These are phyloP conservation scores for Hypoxylon fragiforme DNA, from an alignment of 495 filamentous ascomycete genomes.

Conservation along the genomic window DNA sequence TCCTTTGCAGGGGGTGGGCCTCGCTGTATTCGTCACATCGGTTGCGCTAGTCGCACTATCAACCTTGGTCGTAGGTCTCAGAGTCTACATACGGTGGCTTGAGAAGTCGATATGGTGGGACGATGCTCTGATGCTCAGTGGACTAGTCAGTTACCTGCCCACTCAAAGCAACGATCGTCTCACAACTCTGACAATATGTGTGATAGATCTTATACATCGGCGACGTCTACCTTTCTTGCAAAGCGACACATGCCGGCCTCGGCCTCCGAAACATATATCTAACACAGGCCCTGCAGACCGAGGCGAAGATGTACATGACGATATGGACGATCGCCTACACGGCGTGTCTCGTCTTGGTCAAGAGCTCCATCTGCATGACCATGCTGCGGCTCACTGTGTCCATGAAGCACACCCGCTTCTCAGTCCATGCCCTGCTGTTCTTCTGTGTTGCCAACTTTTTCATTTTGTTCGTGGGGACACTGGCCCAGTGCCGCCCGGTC, in stretches of 20 bases:
- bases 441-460: conserved; percentile 8
- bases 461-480: conserved; percentile 1
- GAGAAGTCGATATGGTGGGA: conserved; percentile 28
- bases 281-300: neutral
- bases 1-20: neutral
- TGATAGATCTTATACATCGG: conserved; percentile 9
- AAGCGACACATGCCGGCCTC: conserved; percentile 1
- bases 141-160: conserved; percentile 12
- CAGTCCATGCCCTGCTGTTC: conserved; percentile 7
- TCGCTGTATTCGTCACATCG: conserved; percentile 12
- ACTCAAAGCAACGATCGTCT: neutral
- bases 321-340: conserved; percentile 24
- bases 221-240: conserved; percentile 1
- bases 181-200: neutral
- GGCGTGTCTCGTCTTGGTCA: conserved; percentile 17
- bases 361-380: conserved; percentile 26
- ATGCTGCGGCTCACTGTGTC: conserved; percentile 17
- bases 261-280: neutral
- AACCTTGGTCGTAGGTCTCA: conserved; percentile 5
- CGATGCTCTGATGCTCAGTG: conserved; percentile 19
- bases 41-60: conserved; percentile 6
- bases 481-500: conserved; percentile 10
- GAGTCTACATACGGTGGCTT: conserved; percentile 12
- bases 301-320: conserved; percentile 13
- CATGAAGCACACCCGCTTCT: conserved; percentile 10